phyloP scores from a whole-genome alignment of 2,329 filamentous ascomycete species.

The Penicillium sp. region DNA sequence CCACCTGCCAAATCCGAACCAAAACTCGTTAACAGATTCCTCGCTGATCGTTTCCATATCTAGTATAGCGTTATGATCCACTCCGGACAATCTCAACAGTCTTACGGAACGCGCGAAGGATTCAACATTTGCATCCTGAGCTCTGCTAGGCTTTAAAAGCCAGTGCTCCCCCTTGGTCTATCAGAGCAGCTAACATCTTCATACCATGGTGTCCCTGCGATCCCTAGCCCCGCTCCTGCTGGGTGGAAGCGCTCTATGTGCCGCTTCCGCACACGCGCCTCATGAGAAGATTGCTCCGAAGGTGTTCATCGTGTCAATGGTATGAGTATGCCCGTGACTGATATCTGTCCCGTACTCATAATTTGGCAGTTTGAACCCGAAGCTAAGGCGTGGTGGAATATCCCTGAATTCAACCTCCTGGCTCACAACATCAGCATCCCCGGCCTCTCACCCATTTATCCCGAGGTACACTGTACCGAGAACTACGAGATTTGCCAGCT shows the following conservation, averaged over 20 bases:
- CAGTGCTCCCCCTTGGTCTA: neutral
- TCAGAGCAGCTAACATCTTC: neutral
- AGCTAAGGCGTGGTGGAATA: constrained; percentile 57
- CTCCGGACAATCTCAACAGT: neutral
- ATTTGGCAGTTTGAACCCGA: constrained; percentile 55
- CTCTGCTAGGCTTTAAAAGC: neutral
- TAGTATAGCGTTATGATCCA: constrained; percentile 5
- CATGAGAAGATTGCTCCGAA: constrained; percentile 33
- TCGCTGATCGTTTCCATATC: constrained; percentile 10
- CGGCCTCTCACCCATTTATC: constrained; percentile 62
- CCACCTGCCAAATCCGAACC: constrained; percentile 4
- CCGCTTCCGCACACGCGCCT: constrained; percentile 1
- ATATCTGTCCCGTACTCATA: neutral
- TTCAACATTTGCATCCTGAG: neutral
- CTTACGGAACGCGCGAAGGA: neutral
- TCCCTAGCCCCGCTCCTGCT: constrained; percentile 15
- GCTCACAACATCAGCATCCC: constrained; percentile 55
- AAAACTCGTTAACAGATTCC: neutral
- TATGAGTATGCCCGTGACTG: constrained; percentile 24
- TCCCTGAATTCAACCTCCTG: constrained; percentile 52
- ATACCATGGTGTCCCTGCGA: constrained; percentile 11
- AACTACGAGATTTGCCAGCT: constrained; percentile 62
- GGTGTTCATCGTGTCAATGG: constrained; percentile 43
- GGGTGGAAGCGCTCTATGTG: constrained; percentile 10
- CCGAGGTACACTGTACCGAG: constrained; percentile 59